phyloP scores from a whole-genome alignment of 1,284 basidiomycete genomes.

The Athelia sp. region DNA sequence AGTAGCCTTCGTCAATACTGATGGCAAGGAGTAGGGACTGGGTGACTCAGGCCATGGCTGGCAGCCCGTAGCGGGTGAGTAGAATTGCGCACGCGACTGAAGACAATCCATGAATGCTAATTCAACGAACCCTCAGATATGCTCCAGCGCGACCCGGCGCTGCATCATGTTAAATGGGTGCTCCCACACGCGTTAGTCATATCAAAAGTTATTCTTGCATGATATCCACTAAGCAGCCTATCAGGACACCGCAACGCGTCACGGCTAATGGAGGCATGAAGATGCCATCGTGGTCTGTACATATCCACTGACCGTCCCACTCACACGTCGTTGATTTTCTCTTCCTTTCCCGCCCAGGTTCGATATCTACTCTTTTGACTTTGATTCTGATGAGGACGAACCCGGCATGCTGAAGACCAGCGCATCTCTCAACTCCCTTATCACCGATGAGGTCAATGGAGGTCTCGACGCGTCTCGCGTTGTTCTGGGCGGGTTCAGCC shows the following conservation, averaged over 20 bases:
- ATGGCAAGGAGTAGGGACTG: constrained; percentile 45
- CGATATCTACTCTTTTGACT: constrained; percentile 68
- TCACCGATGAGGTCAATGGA: constrained; percentile 70
- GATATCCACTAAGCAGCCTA: constrained; percentile 16
- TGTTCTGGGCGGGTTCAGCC: constrained; percentile 84
- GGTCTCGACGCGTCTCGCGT: constrained; percentile 67
- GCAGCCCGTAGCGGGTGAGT: constrained; percentile 71
- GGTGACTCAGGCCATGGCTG: constrained; percentile 76
- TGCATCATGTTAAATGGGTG: constrained; percentile 81
- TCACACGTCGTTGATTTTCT: constrained; percentile 5
- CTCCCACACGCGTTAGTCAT: constrained; percentile 67
- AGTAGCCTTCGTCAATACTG: too few relatives aligned
- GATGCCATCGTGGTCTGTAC: constrained; percentile 68
- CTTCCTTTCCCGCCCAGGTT: constrained; percentile 63
- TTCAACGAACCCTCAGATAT: constrained; percentile 8
- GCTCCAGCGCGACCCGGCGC: constrained; percentile 37
- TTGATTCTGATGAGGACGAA: constrained; percentile 66
- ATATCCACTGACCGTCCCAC: constrained; percentile 5
- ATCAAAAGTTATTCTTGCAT: constrained; percentile 3
- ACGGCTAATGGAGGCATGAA: constrained; percentile 64
- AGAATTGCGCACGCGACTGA: constrained; percentile 45
- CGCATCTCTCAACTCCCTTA: constrained; percentile 59
- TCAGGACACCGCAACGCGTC: constrained; percentile 43
- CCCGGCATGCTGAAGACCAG: constrained; percentile 66
- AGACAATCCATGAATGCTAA: constrained; percentile 27